These are phyloP conservation scores for Thraustotheca clavata DNA, from an alignment of 352 stramenopile species.

Conservation along the genomic window DNA sequence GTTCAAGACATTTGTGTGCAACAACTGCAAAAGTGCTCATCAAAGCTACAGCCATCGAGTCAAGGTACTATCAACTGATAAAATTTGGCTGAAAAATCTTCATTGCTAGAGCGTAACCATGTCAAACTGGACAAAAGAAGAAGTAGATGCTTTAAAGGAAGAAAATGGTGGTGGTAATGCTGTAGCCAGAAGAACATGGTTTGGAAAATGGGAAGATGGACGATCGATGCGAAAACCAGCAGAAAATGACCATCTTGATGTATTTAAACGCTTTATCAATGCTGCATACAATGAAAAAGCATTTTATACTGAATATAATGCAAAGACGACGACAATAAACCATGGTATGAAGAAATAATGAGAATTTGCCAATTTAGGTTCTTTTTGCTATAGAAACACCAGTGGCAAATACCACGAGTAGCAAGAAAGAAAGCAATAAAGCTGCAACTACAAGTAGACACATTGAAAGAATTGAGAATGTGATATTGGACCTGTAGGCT, in stretches of 20 bases:
- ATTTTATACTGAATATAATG: slow-evolving; percentile 54
- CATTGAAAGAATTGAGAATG: neutral
- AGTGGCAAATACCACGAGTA: no score
- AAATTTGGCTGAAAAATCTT: neutral
- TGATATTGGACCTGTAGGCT: neutral
- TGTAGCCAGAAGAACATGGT: slow-evolving; percentile 73
- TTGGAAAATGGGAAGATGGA: slow-evolving; percentile 66
- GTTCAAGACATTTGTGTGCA: slow-evolving; percentile 90
- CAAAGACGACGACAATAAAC: neutral
- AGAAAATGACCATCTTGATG: slow-evolving; percentile 67
- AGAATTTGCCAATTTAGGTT: neutral
- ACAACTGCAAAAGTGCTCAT: slow-evolving; percentile 92
- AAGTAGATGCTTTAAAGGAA: slow-evolving; percentile 84
- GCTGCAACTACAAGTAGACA: slow-evolving; percentile 16
- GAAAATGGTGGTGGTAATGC: slow-evolving; percentile 86
- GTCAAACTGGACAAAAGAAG: slow-evolving; percentile 88
- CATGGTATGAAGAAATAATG: neutral
- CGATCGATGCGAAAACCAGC: slow-evolving; percentile 54
- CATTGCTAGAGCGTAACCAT: slow-evolving; percentile 80
- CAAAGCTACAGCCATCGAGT: slow-evolving; percentile 92
- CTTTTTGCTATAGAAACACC: neutral
- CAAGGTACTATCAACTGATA: slow-evolving; percentile 43
- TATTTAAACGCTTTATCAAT: slow-evolving; percentile 83
- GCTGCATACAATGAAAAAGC: slow-evolving; percentile 72
- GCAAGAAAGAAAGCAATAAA: neutral